phyloP scores from a whole-genome alignment of 2,329 filamentous ascomycete species.

The Phyllosticta capitalensis region DNA sequence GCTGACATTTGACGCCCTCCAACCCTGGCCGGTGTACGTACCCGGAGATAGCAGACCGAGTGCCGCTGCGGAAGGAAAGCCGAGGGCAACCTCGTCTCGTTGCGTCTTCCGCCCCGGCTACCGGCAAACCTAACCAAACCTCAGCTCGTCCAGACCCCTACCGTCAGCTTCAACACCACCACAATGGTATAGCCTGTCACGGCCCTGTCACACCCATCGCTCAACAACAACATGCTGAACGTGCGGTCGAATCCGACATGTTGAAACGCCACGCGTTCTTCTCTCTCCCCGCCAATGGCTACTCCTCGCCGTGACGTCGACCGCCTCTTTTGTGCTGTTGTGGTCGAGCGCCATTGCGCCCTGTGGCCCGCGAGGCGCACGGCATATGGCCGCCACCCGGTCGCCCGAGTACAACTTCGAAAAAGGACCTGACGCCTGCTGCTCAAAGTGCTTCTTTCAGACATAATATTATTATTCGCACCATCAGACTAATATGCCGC shows the following conservation, averaged over 20 bases:
- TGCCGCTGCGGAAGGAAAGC: neutral
- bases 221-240: neutral
- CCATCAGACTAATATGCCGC: neutral
- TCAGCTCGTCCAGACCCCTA: neutral
- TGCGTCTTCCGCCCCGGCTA: neutral
- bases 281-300: neutral
- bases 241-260: neutral
- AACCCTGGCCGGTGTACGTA: neutral
- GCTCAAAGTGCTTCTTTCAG: neutral
- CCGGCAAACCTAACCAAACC: neutral
- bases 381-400: neutral
- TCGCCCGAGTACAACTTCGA: neutral
- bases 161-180: neutral
- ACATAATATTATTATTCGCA: neutral
- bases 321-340: neutral
- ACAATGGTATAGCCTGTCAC: too few relatives aligned
- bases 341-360: neutral
- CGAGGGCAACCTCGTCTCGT: neutral
- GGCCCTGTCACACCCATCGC: neutral
- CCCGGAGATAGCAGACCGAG: neutral
- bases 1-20: neutral
- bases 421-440: neutral
- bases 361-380: neutral
- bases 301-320: neutral
- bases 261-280: neutral